Evolutionary conservation across 1,284 basidiomycete genomes (phyloP).

Genomic region (Tetrapyrgos nigripes): DNA sequence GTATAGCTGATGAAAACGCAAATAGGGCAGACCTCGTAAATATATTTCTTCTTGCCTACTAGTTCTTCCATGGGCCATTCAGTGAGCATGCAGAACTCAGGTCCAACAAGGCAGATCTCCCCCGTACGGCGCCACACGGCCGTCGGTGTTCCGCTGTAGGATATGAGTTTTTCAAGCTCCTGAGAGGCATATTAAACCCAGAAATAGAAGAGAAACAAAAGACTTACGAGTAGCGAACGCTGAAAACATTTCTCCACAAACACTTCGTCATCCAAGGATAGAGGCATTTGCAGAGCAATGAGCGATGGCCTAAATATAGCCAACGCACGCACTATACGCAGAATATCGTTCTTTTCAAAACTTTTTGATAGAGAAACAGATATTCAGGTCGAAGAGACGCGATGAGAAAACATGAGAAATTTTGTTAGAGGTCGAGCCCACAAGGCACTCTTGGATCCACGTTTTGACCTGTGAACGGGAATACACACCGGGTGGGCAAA

Average conservation of each 20-base stretch:
- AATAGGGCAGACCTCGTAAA: constrained; percentile 76
- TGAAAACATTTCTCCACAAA: constrained; percentile 98
- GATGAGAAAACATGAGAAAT: constrained; percentile 25
- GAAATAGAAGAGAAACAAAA: constrained; percentile 4
- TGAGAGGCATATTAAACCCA: constrained; percentile 34
- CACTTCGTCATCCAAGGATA: constrained; percentile 91
- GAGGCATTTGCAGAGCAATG: constrained; percentile 95
- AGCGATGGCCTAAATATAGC: constrained; percentile 95
- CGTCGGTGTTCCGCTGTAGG: constrained; percentile 97
- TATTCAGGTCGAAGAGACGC: constrained; percentile 14
- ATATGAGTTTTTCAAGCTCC: constrained; percentile 97
- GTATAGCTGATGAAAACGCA: constrained; percentile 8
- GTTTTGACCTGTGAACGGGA: constrained; percentile 34
- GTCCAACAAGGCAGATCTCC: constrained; percentile 95
- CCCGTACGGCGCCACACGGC: constrained; percentile 99
- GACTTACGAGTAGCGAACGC: constrained; percentile 84
- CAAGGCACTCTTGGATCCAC: constrained; percentile 42
- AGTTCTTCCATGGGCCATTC: constrained; percentile 89
- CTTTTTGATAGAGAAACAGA: constrained; percentile 46
- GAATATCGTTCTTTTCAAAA: constrained; percentile 95
- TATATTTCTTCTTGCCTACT: constrained; percentile 80
- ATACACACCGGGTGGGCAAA: constrained; percentile 79
- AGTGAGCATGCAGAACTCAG: constrained; percentile 95
- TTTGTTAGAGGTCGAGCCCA: constrained; percentile 51
- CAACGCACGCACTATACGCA: constrained; percentile 92